Evolutionary conservation across 179 eudicot genomes (phyloP), one percentile per base, ranked within the genome.

Genomic region (Corrigiola litoralis): DNA sequence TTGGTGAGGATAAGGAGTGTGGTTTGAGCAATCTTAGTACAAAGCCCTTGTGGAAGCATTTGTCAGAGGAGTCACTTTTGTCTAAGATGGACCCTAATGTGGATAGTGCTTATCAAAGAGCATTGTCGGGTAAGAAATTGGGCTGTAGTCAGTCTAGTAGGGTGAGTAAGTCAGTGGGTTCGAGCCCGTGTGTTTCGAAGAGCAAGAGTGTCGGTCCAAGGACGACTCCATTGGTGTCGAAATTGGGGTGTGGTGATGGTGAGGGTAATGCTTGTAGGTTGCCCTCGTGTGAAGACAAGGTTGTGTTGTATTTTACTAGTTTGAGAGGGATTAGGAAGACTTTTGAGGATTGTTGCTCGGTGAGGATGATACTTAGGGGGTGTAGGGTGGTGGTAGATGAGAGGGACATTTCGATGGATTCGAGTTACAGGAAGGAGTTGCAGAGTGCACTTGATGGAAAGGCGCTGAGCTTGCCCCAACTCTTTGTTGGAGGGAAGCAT

Each of bases 371-470:
- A 67, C 78, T 95, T 6, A 81, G 71, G 70, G 95, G 95, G 6
- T 85, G 83, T 74, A 74, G 89, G n/a, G 96, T 95, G 27, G 65
- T 36, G 51, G 82, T 95, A 0, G 99, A 95, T 42, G 99, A 95
- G 75, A 82, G 81, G 63, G 99, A 95, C 61, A 77, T 88, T 17
- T 95, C 99, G 0, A 91, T 95, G 99, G 99, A 95, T 80, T 80
- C 88, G 12, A 72, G 72, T 6, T 95, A 79, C 40, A 85, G 79
- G 73, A 82, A 79, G 54, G 97, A 91, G 75, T 70, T 95, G 66
- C 85, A 86, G 61, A 65, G 70, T 62, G 87, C 80, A 48, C 72
- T 91, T 41, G 72, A 74, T 38, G 96, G 88, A 31, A 83, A 83
- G 63, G 74, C 72, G 1, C n/a, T 85, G 68, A 80, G 77, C 70